Conservation (phyloP, 1,284 basidiomycete genomes). For the Pisolithus thermaeus region DNA sequence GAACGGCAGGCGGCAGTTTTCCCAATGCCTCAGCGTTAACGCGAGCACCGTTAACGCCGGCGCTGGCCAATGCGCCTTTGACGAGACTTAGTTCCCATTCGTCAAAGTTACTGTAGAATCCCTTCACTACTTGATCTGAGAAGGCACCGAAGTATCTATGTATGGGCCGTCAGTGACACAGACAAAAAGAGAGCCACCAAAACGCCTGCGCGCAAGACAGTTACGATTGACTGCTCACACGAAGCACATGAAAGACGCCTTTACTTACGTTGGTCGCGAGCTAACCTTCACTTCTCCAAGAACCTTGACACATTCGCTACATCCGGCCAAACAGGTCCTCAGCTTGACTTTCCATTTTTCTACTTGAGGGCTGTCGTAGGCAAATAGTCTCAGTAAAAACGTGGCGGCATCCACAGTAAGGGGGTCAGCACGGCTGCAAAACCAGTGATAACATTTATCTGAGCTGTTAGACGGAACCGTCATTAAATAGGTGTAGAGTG, state of each 20-base stretch:
- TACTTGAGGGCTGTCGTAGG: slow-evolving; percentile 60
- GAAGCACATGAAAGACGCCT: neutral
- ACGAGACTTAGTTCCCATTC: slow-evolving; percentile 58
- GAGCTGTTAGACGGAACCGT: slow-evolving; percentile 29
- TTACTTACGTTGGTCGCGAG: slow-evolving; percentile 64
- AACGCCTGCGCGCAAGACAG: slow-evolving; percentile 3
- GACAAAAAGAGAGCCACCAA: slow-evolving; percentile 7
- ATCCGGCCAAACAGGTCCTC: slow-evolving; percentile 50
- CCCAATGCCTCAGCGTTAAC: slow-evolving; percentile 11
- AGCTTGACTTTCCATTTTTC: slow-evolving; percentile 59
- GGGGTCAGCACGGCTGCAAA: slow-evolving; percentile 52
- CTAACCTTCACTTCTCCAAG: slow-evolving; percentile 58
- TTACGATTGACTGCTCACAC: slow-evolving; percentile 2
- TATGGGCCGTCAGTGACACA: slow-evolving; percentile 15
- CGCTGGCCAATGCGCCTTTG: slow-evolving; percentile 37
- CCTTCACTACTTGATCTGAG: slow-evolving; percentile 37
- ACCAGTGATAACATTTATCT: slow-evolving; percentile 60
- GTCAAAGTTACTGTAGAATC: slow-evolving; percentile 64
- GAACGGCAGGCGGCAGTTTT: slow-evolving; percentile 41
- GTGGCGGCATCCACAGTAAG: slow-evolving; percentile 59
- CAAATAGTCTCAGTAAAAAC: slow-evolving; percentile 76
- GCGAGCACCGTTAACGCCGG: slow-evolving; percentile 26
- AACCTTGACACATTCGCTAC: slow-evolving; percentile 61
- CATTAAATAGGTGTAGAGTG: slow-evolving; percentile 56
- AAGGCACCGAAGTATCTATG: slow-evolving; percentile 66